Percentiles rank a stretch among this genome's conserved stretches.
Evolutionary conservation across 116 monocot genomes (phyloP).

Genomic region (Trichopus zeylanicus): DNA sequence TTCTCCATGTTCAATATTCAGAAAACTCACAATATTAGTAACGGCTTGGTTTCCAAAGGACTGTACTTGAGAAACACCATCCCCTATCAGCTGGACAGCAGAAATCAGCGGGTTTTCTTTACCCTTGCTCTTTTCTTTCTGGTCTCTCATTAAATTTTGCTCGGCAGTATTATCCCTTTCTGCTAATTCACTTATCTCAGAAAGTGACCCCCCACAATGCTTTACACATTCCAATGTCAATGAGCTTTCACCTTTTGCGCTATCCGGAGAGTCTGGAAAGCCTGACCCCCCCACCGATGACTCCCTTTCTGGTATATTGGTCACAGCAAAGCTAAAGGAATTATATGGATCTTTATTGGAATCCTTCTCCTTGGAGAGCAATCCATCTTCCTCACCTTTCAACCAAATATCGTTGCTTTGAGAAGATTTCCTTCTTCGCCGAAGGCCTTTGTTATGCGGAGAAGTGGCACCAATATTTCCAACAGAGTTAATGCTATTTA

Average conservation of each 20-base stretch:
- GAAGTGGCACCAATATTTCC: constrained; percentile 19
- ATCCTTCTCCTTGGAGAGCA: constrained; percentile 17
- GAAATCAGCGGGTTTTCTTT: constrained; percentile 81
- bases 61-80: constrained; percentile 98
- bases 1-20: constrained; percentile 84
- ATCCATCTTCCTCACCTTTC: constrained; percentile 13
- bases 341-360: constrained; percentile 10
- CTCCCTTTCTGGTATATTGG: constrained; percentile 29
- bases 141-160: constrained; percentile 21
- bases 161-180: constrained; percentile 17
- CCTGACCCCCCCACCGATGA: constrained; percentile 16
- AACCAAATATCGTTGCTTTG: constrained; percentile 3
- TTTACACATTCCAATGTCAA: constrained; percentile 32
- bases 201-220: constrained; percentile 28
- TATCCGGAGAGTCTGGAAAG: constrained; percentile 27
- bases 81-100: constrained; percentile 90
- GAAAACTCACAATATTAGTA: constrained; percentile 84
- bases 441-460: constrained; percentile 39
- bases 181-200: constrained; percentile 66
- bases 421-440: constrained; percentile 36
- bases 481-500: constrained; percentile 50
- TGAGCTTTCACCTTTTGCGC: constrained; percentile 34
- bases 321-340: constrained; percentile 33
- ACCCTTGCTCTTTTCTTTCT: constrained; percentile 27
- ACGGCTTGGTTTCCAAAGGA: constrained; percentile 90